These are phyloP conservation scores for Podila epigama DNA, from an alignment of 192 early-diverging fungal species.

Conservation along the genomic window DNA sequence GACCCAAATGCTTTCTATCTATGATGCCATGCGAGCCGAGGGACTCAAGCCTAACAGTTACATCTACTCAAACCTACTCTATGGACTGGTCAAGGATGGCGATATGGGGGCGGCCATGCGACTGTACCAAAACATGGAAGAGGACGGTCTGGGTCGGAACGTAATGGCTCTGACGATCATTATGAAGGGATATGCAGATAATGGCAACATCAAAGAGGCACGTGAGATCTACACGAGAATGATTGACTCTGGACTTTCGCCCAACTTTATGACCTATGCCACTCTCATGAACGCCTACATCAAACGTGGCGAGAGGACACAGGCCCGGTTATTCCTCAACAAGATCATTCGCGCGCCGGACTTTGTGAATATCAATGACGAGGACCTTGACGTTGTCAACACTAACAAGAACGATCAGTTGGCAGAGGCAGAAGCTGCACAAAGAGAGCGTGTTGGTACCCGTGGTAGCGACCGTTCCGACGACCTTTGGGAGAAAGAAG, in stretches of 20 bases:
- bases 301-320: slow-evolving; percentile 32
- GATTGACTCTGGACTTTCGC: slow-evolving; percentile 45
- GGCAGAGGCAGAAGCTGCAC: no score
- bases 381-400: no score
- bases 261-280: slow-evolving; percentile 53
- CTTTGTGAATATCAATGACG: slow-evolving; percentile 4
- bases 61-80: slow-evolving; percentile 55
- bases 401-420: no score
- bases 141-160: slow-evolving; percentile 37
- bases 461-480: no score
- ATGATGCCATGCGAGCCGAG: slow-evolving; percentile 51
- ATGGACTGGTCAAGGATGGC: slow-evolving; percentile 48
- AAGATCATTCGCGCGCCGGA: slow-evolving; percentile 33
- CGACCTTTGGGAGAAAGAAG: no score
- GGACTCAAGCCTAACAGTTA: slow-evolving; percentile 50
- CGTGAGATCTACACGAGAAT: slow-evolving; percentile 53
- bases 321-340: slow-evolving; percentile 32
- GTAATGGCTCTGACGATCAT: slow-evolving; percentile 56
- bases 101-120: slow-evolving; percentile 46
- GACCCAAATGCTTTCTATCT: slow-evolving; percentile 52
- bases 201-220: slow-evolving; percentile 37
- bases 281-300: slow-evolving; percentile 53
- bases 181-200: slow-evolving; percentile 56
- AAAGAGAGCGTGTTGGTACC: no score
- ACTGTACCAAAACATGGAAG: slow-evolving; percentile 54